Evolutionary conservation across 2,329 filamentous ascomycete species (phyloP).

Genomic region (Colletotrichum melonis): DNA sequence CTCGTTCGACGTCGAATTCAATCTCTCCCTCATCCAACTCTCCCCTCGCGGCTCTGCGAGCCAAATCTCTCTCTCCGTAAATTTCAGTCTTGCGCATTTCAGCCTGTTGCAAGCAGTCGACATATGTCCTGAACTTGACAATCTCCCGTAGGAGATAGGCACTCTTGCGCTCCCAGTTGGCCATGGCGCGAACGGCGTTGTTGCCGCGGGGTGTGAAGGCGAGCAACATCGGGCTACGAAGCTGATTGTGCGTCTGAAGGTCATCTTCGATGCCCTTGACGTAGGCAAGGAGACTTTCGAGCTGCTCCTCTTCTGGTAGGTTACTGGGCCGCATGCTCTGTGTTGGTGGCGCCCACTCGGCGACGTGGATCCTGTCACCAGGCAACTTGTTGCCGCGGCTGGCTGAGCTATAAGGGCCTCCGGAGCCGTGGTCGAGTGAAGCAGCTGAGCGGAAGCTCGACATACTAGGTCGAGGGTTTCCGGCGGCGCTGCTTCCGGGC

Average conservation of each 20-base stretch:
- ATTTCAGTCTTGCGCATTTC: slow-evolving; percentile 77
- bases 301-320: slow-evolving; percentile 82
- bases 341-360: slow-evolving; percentile 89
- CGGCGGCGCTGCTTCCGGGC: slow-evolving; percentile 62
- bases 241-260: slow-evolving; percentile 85
- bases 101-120: slow-evolving; percentile 83
- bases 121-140: slow-evolving; percentile 96
- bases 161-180: slow-evolving; percentile 97
- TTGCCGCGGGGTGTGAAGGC: slow-evolving; percentile 88
- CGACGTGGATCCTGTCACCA: slow-evolving; percentile 85
- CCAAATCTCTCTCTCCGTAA: slow-evolving; percentile 69
- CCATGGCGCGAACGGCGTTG: slow-evolving; percentile 87
- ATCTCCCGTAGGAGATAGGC: slow-evolving; percentile 92
- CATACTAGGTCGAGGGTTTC: slow-evolving; percentile 53
- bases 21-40: slow-evolving; percentile 55
- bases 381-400: slow-evolving; percentile 72
- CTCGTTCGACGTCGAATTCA: slow-evolving; percentile 48
- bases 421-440: slow-evolving; percentile 70
- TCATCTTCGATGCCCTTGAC: slow-evolving; percentile 89
- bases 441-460: slow-evolving; percentile 62
- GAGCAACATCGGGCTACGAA: slow-evolving; percentile 87
- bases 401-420: slow-evolving; percentile 43
- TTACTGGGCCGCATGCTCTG: slow-evolving; percentile 91
- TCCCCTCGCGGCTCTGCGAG: slow-evolving; percentile 60
- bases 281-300: slow-evolving; percentile 79